phyloP scores from a whole-genome alignment of 257 asterid species.

The Thymus quinquecostatus region DNA sequence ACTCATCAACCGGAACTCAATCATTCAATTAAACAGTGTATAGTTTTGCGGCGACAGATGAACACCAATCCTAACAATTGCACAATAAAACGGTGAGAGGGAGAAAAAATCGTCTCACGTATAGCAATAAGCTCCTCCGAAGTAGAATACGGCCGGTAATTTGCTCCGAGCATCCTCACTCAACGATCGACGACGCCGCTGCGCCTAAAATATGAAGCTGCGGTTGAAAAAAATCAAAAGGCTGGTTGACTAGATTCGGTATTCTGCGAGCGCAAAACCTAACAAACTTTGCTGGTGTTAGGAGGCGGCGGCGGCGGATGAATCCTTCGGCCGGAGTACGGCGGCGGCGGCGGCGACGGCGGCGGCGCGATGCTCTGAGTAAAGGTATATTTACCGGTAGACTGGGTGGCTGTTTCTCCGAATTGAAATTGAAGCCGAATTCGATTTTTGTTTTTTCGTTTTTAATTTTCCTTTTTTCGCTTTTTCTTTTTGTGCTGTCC shows the following conservation, averaged over 20 bases:
- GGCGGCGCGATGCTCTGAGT: slow-evolving; percentile 28
- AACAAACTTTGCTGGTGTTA: not conserved
- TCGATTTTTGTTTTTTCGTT: not conserved
- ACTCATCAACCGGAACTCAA: not conserved
- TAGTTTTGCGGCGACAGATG: not conserved
- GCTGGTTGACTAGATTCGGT: not conserved
- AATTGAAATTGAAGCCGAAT: not conserved
- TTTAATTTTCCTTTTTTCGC: not conserved
- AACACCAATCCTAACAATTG: slow-evolving; percentile 5
- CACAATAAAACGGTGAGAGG: slow-evolving; percentile 4
- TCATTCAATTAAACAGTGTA: not conserved
- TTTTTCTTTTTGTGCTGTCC: no score
- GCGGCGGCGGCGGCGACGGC: slow-evolving; percentile 8
- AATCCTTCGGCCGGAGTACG: not conserved
- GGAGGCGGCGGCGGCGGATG: not conserved
- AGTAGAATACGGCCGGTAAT: slow-evolving; percentile 13
- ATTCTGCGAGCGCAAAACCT: not conserved
- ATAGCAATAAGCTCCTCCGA: not conserved
- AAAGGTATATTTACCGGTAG: slow-evolving; percentile 27
- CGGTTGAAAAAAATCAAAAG: slow-evolving; percentile 5
- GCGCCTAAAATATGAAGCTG: slow-evolving; percentile 2
- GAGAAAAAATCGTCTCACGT: slow-evolving; percentile 10
- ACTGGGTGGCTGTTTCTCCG: not conserved
- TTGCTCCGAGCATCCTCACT: slow-evolving; percentile 22
- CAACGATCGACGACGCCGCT: not conserved